Conservation (phyloP, 176 grass and related monocot species). For the Rhipidocladum racemiflorum region DNA sequence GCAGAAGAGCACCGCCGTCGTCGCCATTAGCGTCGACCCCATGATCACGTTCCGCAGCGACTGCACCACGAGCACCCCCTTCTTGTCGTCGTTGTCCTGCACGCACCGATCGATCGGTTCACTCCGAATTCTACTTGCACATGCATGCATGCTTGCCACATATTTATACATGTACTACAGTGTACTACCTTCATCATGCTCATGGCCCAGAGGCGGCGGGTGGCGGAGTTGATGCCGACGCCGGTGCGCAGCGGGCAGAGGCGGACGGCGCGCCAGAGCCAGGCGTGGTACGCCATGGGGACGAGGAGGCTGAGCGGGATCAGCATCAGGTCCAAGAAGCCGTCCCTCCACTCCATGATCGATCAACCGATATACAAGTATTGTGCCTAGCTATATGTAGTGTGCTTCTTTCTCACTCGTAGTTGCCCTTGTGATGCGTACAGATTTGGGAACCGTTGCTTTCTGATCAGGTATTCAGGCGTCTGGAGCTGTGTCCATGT, state of each 20-base stretch:
- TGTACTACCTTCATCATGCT: conserved; percentile 66
- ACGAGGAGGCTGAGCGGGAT: conserved; percentile 61
- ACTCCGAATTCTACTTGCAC: too few species aligned
- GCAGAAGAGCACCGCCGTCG: conserved; percentile 87
- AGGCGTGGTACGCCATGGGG: conserved; percentile 75
- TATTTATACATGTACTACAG: too few species aligned
- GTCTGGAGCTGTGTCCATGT: neutral
- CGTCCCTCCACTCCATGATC: conserved; percentile 72
- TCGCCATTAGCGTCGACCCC: conserved; percentile 91
- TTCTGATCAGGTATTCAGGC: neutral
- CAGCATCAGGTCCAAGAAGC: conserved; percentile 68
- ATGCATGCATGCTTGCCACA: too few species aligned
- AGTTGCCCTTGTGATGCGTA: neutral
- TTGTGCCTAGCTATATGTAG: too few species aligned
- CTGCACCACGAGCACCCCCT: conserved; percentile 85
- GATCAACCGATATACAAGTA: neutral
- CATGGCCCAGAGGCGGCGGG: conserved; percentile 59
- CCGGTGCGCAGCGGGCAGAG: conserved; percentile 50
- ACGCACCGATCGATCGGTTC: neutral
- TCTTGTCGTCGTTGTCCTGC: conserved; percentile 82
- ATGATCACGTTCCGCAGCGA: conserved; percentile 87
- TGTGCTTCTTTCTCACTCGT: neutral
- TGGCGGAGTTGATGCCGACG: conserved; percentile 64
- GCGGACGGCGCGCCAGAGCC: conserved; percentile 68
- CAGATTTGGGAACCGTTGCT: neutral